These are phyloP conservation scores for Fusarium illudens DNA, from an alignment of 2,329 filamentous ascomycete species.

Conservation along the genomic window DNA sequence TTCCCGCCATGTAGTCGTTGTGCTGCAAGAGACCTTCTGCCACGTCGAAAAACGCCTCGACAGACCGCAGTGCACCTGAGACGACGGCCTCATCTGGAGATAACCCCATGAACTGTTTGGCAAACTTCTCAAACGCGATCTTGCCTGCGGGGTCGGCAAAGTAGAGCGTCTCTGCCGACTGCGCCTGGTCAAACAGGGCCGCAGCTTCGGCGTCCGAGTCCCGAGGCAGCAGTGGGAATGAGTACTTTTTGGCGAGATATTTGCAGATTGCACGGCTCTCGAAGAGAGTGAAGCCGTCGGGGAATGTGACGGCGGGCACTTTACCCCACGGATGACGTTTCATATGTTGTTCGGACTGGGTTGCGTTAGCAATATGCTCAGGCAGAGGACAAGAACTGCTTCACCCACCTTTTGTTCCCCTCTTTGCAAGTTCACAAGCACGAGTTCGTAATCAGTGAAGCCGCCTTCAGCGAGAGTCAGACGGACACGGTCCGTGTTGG, in stretches of 20 bases:
- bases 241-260: constrained; percentile 56
- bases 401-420: constrained; percentile 52
- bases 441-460: constrained; percentile 53
- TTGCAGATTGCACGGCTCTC: constrained; percentile 59
- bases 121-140: constrained; percentile 57
- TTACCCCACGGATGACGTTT: constrained; percentile 54
- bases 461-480: constrained; percentile 54
- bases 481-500: constrained; percentile 54
- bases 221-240: constrained; percentile 53
- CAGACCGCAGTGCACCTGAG: constrained; percentile 46
- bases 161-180: constrained; percentile 52
- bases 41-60: constrained; percentile 55
- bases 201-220: constrained; percentile 50
- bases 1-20: constrained; percentile 55
- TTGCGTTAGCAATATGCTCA: constrained; percentile 32
- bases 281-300: constrained; percentile 54
- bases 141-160: constrained; percentile 54
- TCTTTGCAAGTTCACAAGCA: constrained; percentile 49
- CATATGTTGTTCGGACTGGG: constrained; percentile 49
- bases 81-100: constrained; percentile 53
- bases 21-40: constrained; percentile 51
- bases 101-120: constrained; percentile 54
- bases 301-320: constrained; percentile 50
- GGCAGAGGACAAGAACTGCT: background rate
- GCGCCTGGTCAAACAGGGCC: constrained; percentile 56